Evolutionary conservation across 495 filamentous ascomycete species (phyloP).

Genomic region (Immersiella caudata): DNA sequence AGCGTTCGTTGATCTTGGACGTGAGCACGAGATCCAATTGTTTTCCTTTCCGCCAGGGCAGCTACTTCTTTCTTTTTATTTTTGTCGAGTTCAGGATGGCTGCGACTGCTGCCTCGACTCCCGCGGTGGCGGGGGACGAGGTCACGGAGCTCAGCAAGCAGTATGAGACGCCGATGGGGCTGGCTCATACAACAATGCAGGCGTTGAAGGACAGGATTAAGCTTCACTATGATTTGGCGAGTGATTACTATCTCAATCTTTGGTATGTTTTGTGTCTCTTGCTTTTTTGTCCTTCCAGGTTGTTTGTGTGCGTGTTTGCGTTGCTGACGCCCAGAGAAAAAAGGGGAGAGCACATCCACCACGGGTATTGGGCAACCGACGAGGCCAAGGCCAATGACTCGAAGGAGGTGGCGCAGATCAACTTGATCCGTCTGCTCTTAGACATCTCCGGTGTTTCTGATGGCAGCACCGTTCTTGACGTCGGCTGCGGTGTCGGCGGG

Average conservation of each 20-base stretch:
- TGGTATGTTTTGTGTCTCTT: conserved; percentile 40
- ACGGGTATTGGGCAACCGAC: conserved; percentile 55
- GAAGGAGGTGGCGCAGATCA: conserved; percentile 56
- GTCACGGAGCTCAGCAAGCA: conserved; percentile 42
- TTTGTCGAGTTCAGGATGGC: not conserved
- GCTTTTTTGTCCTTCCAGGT: too few relatives aligned
- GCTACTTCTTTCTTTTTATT: not conserved
- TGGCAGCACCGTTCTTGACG: conserved; percentile 51
- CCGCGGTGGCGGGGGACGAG: conserved; percentile 20
- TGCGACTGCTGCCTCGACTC: not conserved
- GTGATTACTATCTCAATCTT: conserved; percentile 56
- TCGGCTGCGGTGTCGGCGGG: conserved; percentile 60
- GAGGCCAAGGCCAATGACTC: conserved; percentile 41
- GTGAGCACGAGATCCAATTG: too few relatives aligned
- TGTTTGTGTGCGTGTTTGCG: too few relatives aligned
- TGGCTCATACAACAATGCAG: conserved; percentile 55
- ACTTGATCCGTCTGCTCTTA: conserved; percentile 55
- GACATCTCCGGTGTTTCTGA: conserved; percentile 43
- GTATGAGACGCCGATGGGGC: conserved; percentile 52
- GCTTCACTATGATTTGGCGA: conserved; percentile 61
- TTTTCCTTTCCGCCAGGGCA: too few relatives aligned
- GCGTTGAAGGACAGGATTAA: conserved; percentile 61
- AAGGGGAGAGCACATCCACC: conserved; percentile 65
- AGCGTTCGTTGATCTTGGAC: too few relatives aligned
- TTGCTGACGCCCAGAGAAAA: not conserved